Base-by-base conservation (phyloP, 2,329 filamentous ascomycete species). In the Cercospora beticola region DNA sequence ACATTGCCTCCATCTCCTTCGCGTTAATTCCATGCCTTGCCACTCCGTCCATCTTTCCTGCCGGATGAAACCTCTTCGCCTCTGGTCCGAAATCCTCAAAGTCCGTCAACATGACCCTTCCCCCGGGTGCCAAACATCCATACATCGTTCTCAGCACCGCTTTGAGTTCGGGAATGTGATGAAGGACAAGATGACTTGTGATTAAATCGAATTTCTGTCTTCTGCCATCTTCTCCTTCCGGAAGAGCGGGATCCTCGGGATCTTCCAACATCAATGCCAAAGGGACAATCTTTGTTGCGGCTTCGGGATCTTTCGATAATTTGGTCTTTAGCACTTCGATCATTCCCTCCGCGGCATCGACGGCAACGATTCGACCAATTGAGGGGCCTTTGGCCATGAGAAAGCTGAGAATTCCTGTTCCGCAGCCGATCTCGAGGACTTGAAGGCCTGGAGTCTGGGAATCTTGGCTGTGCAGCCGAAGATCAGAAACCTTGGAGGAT, bases 271-370 rank as follows among this genome's bases (percentile, higher is more conserved):
- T 61, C 2, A 75, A 59, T 26, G 73, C 70, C 31, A 75, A 43
- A 8, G 74, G 72, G 1, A 73, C 7, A 26, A 75, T 74, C 23
- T 75, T 75, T 9, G 68, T 70, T 10, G 71, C 69, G 14, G 31
- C 49, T 40, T 67, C 64, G 6, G 56, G 5, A 36, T 68, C 43
- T 52, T 69, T 68, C 3, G 65, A 31, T 1, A 74, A 33, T 52
- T 75, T 75, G 31, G 68, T 65, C 46, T 73, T 71, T 16, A 74
- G 28, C 1, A 74, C 73, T 26, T 73, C 67, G 52, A 75, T 75
- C 74, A 74, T 75, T 61, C 74, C 74, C 28, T 75, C 68, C 10
- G 73, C 74, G 2, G 73, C 73, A 52, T 75, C 74, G 12, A 75
- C 70, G 4, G 72, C 71, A 10, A 75, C 72, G 12, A 75, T 68